These are phyloP conservation scores for Pseudopyricularia cyperi DNA, from an alignment of 2,329 filamentous ascomycete genomes.

Conservation along the genomic window DNA sequence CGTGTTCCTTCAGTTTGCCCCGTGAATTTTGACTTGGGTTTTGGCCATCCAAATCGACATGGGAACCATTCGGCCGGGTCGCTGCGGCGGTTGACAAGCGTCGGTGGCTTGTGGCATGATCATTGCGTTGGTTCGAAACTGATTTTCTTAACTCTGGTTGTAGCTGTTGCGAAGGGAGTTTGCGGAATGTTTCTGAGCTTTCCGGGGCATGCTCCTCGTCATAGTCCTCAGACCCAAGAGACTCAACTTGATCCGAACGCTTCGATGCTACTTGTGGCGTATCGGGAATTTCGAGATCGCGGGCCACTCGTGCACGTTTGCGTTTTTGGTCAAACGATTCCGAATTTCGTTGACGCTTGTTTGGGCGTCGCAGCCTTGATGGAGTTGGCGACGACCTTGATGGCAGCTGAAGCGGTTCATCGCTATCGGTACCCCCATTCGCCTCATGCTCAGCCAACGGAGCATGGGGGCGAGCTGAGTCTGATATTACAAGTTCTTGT, in stretches of 20 bases:
- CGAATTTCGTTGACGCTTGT: neutral
- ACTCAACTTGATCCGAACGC: neutral
- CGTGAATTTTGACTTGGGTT: no score
- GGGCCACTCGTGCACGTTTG: neutral
- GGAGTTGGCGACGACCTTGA: neutral
- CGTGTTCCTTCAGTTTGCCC: no score
- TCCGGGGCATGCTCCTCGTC: neutral
- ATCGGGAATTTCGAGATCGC: neutral
- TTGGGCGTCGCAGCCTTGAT: neutral
- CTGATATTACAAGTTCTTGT: neutral
- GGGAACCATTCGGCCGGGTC: neutral
- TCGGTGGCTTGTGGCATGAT: neutral
- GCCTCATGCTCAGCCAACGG: neutral
- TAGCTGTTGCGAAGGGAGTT: neutral
- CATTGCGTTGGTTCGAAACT: neutral
- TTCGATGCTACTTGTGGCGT: slow-evolving; percentile 1
- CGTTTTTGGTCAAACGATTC: neutral
- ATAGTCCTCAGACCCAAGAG: neutral
- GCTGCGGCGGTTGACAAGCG: neutral
- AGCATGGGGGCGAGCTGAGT: neutral
- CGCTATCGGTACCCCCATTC: neutral
- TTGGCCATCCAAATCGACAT: neutral
- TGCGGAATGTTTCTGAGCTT: neutral
- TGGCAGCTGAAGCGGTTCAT: neutral
- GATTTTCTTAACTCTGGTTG: neutral